Base-by-base conservation (phyloP, 768 basidiomycete genomes). In the Rhizopogon vulgaris region DNA sequence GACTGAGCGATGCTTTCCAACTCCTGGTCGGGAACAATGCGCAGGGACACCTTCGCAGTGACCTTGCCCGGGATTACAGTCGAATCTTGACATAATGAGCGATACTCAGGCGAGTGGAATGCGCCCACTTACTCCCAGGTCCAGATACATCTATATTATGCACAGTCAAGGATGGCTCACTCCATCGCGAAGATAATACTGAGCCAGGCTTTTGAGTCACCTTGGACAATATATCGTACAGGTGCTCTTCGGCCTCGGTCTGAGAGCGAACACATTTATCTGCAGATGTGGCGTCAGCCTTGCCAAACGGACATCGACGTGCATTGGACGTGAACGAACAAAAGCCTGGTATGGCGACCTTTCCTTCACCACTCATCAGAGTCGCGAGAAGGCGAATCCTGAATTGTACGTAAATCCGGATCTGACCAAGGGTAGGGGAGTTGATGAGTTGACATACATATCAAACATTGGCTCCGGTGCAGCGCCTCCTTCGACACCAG, bases 21-120 rank as follows among this genome's bases (percentile, higher is more conserved):
- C 51, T 85, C 79, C 67, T 98, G 95, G 62, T 98, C 92, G 1
- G 95, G 95, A 0, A 99, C 95, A 58, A 97, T 88, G 11, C 95
- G 89, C 53, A 98, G 68, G 4, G 92, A 95, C 6, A 97, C 77
- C 56, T 90, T 84, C 1, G 94, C 83, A n/a, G 79, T 82, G 25
- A 95, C 91, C 8, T 74, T 78, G 1, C 84, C 82, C 0, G 95
- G 94, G 41, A 98, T 98, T 53, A 97, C 83, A 1, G 95, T 95
- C 3, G 87, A 73, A 63, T 90, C 90, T 91, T 46, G 18, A 25
- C 6, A 9, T 32, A 14, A 50, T 15, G 34, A 40, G 37, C 6
- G 43, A 27, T 27, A 27, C 17, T 34, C 30, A 37, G n/a, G 14
- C 18, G n/a, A 38, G 24, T 8, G 17, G 34, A 25, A 39, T 14